Conservation (phyloP, 2,329 filamentous ascomycete species). For the Alternaria atra region DNA sequence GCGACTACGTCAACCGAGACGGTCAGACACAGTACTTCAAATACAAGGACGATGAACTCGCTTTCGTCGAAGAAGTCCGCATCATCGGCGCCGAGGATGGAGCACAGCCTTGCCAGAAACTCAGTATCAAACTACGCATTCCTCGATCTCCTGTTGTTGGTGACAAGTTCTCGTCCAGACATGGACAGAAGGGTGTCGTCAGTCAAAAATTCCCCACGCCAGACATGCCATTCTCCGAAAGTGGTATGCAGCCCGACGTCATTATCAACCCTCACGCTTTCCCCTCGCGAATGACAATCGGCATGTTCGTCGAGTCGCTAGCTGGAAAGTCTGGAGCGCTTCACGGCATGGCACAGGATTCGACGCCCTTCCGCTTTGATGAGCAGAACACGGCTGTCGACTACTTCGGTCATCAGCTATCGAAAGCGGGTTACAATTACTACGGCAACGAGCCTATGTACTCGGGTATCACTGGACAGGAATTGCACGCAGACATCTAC, state of each 20-base stretch:
- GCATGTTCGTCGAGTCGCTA: constrained; percentile 98
- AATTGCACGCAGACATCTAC: constrained; percentile 94
- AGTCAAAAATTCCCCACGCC: constrained; percentile 94
- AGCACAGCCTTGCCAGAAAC: constrained; percentile 81
- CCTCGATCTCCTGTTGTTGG: constrained; percentile 92
- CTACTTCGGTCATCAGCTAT: constrained; percentile 95
- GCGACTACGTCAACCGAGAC: constrained; percentile 84
- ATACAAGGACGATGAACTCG: constrained; percentile 91
- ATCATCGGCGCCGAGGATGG: constrained; percentile 86
- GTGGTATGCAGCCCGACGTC: constrained; percentile 93
- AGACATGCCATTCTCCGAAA: constrained; percentile 97
- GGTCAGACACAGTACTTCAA: constrained; percentile 86
- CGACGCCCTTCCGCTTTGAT: constrained; percentile 92
- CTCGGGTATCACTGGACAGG: constrained; percentile 81
- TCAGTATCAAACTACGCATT: constrained; percentile 92
- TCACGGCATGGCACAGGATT: constrained; percentile 95
- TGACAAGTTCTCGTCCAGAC: constrained; percentile 98
- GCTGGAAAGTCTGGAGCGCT: constrained; percentile 94
- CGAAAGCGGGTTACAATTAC: constrained; percentile 96
- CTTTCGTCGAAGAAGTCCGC: constrained; percentile 91
- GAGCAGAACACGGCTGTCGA: constrained; percentile 91
- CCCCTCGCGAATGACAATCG: constrained; percentile 99
- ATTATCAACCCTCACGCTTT: constrained; percentile 99
- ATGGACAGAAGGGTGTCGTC: constrained; percentile 96
- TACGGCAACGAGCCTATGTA: constrained; percentile 99